A percentile compares a stretch with the other conserved stretches of the same genome.
phyloP scores from a whole-genome alignment of 202 grass and related monocot genomes.

The Zoysia matrella region DNA sequence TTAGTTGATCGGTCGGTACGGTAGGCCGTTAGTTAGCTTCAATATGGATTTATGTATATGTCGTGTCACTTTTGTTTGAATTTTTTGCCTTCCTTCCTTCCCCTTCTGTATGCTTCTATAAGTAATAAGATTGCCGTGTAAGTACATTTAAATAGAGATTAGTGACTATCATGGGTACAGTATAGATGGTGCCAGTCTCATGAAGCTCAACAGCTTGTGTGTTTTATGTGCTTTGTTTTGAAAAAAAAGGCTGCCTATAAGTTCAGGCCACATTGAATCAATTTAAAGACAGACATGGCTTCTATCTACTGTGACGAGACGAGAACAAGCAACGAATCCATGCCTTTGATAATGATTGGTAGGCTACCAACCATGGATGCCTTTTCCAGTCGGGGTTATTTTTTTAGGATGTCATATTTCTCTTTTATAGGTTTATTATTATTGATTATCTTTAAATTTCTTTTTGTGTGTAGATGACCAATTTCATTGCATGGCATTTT shows the following conservation, averaged over 20 bases:
- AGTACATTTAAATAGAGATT: neutral
- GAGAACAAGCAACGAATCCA: conserved; percentile 18
- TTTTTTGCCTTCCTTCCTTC: neutral
- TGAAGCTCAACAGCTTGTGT: neutral
- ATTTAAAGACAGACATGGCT: neutral
- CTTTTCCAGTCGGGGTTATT: neutral
- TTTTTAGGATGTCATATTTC: neutral
- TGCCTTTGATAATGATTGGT: conserved; percentile 16
- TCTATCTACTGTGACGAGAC: neutral
- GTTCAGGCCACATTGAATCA: neutral
- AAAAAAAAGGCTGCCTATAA: neutral
- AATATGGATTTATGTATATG: neutral
- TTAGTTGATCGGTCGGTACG: conserved; percentile 40
- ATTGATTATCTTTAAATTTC: no score
- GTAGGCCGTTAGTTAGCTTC: neutral
- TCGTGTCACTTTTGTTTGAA: neutral
- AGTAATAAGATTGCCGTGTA: neutral
- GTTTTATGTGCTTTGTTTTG: neutral
- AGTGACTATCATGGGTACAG: neutral
- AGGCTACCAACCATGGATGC: conserved; percentile 28
- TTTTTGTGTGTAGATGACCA: no score
- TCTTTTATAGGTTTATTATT: neutral
- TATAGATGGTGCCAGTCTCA: neutral
- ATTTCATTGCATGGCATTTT: no score
- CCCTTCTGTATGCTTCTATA: neutral